phyloP scores from a whole-genome alignment of 176 grass and related monocot genomes.

The Stipa capillata region DNA sequence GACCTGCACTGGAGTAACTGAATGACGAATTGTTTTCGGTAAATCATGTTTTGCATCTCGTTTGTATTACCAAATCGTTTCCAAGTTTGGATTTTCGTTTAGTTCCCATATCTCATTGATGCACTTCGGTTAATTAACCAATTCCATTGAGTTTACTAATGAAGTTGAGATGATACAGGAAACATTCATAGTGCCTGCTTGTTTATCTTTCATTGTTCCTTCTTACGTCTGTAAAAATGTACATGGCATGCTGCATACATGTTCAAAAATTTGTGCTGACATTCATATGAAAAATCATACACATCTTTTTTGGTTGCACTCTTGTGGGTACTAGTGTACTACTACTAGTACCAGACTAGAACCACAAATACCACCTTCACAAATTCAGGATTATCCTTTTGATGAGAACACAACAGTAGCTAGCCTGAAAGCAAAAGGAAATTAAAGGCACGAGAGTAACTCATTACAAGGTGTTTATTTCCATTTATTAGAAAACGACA shows the following conservation, averaged over 20 bases:
- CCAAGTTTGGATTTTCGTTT: background rate
- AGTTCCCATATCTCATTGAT: background rate
- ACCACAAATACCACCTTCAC: slow-evolving; percentile 30
- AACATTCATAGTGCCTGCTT: background rate
- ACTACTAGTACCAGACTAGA: background rate
- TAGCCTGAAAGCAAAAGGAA: slow-evolving; percentile 17
- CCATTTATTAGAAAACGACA: slow-evolving; percentile 38
- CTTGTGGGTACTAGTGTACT: too few species aligned
- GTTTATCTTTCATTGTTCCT: background rate
- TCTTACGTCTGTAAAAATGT: background rate
- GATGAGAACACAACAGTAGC: background rate
- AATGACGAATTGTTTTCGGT: background rate
- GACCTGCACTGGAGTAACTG: background rate
- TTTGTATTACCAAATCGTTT: background rate
- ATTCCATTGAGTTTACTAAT: background rate
- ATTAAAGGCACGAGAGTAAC: background rate
- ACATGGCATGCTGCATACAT: background rate
- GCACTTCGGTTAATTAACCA: background rate
- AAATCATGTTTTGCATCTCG: background rate
- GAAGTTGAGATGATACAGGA: background rate
- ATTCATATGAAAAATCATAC: background rate
- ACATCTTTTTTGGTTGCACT: too few species aligned
- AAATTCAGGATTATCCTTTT: slow-evolving; percentile 19
- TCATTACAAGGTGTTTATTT: slow-evolving; percentile 38
- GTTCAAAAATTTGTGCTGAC: background rate